These are phyloP conservation scores for Didymellaceae sp. DNA, from an alignment of 2,329 filamentous ascomycete genomes.

Conservation along the genomic window DNA sequence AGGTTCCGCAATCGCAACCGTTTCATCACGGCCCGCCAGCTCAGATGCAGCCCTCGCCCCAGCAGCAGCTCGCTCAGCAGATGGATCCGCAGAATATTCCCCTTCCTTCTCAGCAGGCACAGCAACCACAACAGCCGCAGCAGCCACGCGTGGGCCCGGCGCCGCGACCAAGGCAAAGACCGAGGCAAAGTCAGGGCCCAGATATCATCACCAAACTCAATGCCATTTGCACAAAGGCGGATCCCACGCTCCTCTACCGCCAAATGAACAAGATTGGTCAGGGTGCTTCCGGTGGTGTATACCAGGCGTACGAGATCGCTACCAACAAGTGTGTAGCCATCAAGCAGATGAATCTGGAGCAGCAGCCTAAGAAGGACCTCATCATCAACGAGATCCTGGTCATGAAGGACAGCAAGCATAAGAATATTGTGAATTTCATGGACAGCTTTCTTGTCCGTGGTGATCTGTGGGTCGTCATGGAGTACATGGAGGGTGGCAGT, in stretches of 20 bases:
- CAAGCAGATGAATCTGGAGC: constrained; percentile 99
- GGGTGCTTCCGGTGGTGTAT: constrained; percentile 95
- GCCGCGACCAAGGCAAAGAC: constrained; percentile 75
- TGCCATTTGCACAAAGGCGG: constrained; percentile 87
- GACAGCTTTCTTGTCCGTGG: constrained; percentile 91
- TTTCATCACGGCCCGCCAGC: constrained; percentile 34
- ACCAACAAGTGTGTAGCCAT: constrained; percentile 92
- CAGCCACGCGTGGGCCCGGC: constrained; percentile 60
- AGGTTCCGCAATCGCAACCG: constrained; percentile 48
- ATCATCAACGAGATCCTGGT: constrained; percentile 99
- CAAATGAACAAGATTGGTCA: constrained; percentile 95
- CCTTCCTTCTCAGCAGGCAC: constrained; percentile 54
- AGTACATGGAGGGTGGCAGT: constrained; percentile 98
- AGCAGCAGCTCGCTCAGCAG: constrained; percentile 55
- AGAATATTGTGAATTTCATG: constrained; percentile 99
- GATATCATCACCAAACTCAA: constrained; percentile 86
- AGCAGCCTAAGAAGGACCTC: constrained; percentile 97
- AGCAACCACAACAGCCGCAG: constrained; percentile 41
- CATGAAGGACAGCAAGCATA: constrained; percentile 98
- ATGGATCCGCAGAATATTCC: constrained; percentile 53
- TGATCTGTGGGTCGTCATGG: constrained; percentile 99
- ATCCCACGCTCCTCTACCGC: constrained; percentile 86
- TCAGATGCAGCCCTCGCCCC: constrained; percentile 58
- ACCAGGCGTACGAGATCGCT: constrained; percentile 83
- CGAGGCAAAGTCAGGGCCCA: constrained; percentile 77